Evolutionary conservation across 2,329 filamentous ascomycete species (phyloP), one percentile per base, ranked within the genome.

Genomic region (Onygenales sp.): DNA sequence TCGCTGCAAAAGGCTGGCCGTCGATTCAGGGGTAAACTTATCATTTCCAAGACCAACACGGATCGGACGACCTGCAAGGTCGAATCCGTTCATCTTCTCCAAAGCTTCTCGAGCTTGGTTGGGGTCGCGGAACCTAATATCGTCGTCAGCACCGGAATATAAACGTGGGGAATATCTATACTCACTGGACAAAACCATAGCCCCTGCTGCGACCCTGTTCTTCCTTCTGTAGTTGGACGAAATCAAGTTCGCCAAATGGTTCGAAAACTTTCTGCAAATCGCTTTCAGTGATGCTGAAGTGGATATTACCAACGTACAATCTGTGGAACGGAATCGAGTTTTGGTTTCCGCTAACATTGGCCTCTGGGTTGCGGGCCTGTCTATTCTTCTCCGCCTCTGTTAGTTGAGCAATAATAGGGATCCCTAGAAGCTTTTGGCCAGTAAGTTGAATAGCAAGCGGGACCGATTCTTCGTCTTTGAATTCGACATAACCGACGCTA

Each of bases 301-400:
- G 93, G 63, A 98, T 97, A 70, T 98, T 98, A 72, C 93, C 93
- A 62, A 98, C 92, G 71, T 97, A 98, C 56, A 98, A 86, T 62
- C 94, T 88, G 74, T 98, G 93, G 77, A 97, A 97, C 27, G 93
- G 93, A 55, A 95, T 86, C 57, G 88, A 86, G 68, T 91, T 91
- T 56, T 86, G 84, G 62, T 88, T 82, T 55, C 74, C 77, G 60
- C 79, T 83, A 60, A 80, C 79, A 59, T 82, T 92, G 61, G 91
- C 62, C 63, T 93, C 87, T 51, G 87, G 82, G 59, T 82, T 92
- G 61, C 92, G 89, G 59, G 90, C 89, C 77, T 95, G 92, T 63
- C 93, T 90, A 69, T 98, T 98, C 79, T 98, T 98, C 73, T 98
- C 94, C 69, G 93, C 94, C 79, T 98, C 93, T 64, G 93, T 97